Evolutionary conservation across 2,329 filamentous ascomycete genomes (phyloP).

Genomic region (Fusarium sambucinum): DNA sequence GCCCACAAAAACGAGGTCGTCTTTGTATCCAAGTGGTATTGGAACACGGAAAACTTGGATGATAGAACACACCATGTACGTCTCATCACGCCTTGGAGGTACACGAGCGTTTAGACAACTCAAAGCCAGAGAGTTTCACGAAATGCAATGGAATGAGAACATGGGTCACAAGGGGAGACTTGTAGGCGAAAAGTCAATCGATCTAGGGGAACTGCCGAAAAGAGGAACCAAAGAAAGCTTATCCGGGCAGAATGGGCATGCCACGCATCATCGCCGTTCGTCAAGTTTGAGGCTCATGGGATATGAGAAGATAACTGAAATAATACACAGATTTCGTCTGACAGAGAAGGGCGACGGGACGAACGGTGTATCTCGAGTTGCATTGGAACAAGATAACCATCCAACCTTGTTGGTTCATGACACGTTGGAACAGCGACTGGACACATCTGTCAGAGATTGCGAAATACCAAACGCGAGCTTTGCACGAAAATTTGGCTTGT

Average conservation of each 20-base stretch:
- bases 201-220: constrained; percentile 27
- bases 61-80: constrained; percentile 59
- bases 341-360: constrained; percentile 6
- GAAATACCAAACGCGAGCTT: constrained; percentile 60
- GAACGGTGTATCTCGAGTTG: background rate
- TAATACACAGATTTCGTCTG: constrained; percentile 23
- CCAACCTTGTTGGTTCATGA: constrained; percentile 12
- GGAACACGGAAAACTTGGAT: constrained; percentile 57
- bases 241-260: background rate
- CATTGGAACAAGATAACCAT: background rate
- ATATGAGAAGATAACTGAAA: constrained; percentile 12
- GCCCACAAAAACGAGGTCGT: constrained; percentile 24
- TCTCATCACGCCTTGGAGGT: constrained; percentile 55
- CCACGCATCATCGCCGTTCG: constrained; percentile 3
- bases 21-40: constrained; percentile 44
- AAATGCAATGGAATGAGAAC: constrained; percentile 56
- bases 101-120: constrained; percentile 55
- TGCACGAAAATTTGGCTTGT: constrained; percentile 57
- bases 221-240: constrained; percentile 1
- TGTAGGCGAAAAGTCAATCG: constrained; percentile 50
- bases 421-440: constrained; percentile 23
- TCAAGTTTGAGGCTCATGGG: constrained; percentile 9
- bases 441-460: constrained; percentile 48
- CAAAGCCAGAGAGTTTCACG: constrained; percentile 56
- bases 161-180: constrained; percentile 49